Percentiles rank a stretch among this genome's conserved stretches.
Evolutionary conservation across 2,329 filamentous ascomycete species (phyloP).

Genomic region (Phaeomoniella chlamydospora): DNA sequence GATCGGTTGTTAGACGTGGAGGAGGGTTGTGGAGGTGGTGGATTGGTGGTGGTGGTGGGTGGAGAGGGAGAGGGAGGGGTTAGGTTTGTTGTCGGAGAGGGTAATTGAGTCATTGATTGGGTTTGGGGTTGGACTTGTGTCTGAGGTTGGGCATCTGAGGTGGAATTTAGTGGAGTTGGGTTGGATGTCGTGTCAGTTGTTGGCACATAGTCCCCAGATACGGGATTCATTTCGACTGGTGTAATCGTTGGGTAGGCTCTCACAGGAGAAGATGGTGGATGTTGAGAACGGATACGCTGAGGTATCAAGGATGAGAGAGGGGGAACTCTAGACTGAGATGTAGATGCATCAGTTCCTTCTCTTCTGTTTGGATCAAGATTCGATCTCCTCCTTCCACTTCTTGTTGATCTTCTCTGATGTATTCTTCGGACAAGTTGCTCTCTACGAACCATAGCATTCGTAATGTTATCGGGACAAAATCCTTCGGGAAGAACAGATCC

Average conservation of each 20-base stretch:
- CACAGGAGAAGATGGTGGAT: neutral
- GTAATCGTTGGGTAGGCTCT: neutral
- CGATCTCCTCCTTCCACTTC: no score
- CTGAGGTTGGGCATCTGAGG: no score
- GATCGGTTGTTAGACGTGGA: neutral
- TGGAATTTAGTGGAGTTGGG: no score
- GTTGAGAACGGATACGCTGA: neutral
- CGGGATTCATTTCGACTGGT: neutral
- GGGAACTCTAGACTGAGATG: no score
- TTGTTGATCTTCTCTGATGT: conserved; percentile 3
- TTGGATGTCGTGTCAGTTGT: no score
- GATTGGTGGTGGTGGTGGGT: neutral
- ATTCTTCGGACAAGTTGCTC: conserved; percentile 50
- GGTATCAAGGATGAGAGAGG: no score
- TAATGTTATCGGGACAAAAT: conserved; percentile 51
- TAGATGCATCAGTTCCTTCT: no score
- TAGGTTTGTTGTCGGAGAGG: no score
- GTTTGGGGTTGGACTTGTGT: neutral
- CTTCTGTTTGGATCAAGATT: no score
- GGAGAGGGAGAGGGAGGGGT: no score
- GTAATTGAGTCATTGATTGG: no score
- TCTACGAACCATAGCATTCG: conserved; percentile 73
- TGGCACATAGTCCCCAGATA: no score
- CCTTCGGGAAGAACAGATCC: conserved; percentile 60
- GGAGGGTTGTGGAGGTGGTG: neutral